phyloP scores from a whole-genome alignment of 2,329 filamentous ascomycete genomes.

The Fusarium acutatum region DNA sequence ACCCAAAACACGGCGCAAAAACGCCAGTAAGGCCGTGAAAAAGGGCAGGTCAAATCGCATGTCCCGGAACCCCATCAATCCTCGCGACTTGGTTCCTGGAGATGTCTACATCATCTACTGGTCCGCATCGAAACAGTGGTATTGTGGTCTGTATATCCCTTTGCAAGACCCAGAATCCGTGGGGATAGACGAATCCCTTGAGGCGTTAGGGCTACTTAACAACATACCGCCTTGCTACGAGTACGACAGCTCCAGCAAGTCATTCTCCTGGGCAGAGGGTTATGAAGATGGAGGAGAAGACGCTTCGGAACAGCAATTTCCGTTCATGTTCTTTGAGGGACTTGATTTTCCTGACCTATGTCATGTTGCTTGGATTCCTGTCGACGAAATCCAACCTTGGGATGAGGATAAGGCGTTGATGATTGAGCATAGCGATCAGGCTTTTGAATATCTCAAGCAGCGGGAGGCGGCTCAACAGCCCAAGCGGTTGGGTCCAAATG shows the following conservation, averaged over 20 bases:
- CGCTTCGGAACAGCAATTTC: constrained; percentile 8
- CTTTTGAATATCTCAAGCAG: not conserved
- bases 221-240: constrained; percentile 19
- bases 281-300: constrained; percentile 12
- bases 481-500: not conserved
- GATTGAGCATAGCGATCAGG: not conserved
- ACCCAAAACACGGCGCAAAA: not conserved
- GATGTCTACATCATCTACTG: constrained; percentile 22
- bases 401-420: not conserved
- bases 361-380: constrained; percentile 22
- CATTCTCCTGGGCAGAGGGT: constrained; percentile 6
- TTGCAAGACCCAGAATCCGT: constrained; percentile 4
- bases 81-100: constrained; percentile 6
- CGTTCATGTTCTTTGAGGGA: constrained; percentile 33
- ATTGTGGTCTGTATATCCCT: constrained; percentile 13
- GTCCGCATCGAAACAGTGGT: constrained; percentile 12
- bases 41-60: not conserved
- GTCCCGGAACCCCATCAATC: not conserved
- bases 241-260: constrained; percentile 10
- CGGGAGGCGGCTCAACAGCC: not conserved
- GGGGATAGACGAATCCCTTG: not conserved
- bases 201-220: constrained; percentile 3
- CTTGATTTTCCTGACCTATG: constrained; percentile 9
- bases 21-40: not conserved
- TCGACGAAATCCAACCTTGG: not conserved